Evolutionary conservation across 805 yeast species (phyloP), one percentile per base, ranked within the genome.

Genomic region (Blastobotrys muscicola): DNA sequence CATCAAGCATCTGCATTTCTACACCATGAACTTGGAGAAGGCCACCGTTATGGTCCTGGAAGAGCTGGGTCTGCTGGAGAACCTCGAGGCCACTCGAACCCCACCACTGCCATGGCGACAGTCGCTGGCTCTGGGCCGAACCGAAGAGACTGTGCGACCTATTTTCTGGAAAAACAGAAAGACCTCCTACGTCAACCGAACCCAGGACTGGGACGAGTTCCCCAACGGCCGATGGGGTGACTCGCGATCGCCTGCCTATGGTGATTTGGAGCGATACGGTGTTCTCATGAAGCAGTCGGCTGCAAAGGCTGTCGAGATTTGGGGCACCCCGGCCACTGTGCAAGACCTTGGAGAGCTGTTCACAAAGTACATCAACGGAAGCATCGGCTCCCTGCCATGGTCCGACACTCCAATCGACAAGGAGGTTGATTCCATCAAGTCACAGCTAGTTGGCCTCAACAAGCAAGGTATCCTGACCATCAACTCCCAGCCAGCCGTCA

Each of bases 141-240:
- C 74, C 45, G 76, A 80, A 48, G 96, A 89, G 62, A 67, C 81
- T 29, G 89, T 90, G 41, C 77, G 96, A 58, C 97, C 97, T 12
- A 90, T 90, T 49, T 90, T 90, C 64, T 90, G 97, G 97, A 83
- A 85, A 60, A 83, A 86, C 62, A 78, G 97, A 68, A 89, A 89
- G 56, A 83, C 82, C 62, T 80, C 94, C 11, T 90, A 90, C 61
- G 78, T 86, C 48, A 75, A 86, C 39, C 75, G 97, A 62, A 90
- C 97, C 7, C 78, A 92, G 20, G 81, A 82, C 45, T 92, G 98
- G 87, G 98, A 92, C 66, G 98, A 92, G 63, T 92, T 90, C 59
- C 98, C 98, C 41, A 92, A 90, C 63, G 98, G 98, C 48, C 74
- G 98, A 67, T 92, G 96, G 89, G 98, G 98, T 56, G 97, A 92